phyloP scores from a whole-genome alignment of 805 yeast genomes.

The Deakozyma indianensis region DNA sequence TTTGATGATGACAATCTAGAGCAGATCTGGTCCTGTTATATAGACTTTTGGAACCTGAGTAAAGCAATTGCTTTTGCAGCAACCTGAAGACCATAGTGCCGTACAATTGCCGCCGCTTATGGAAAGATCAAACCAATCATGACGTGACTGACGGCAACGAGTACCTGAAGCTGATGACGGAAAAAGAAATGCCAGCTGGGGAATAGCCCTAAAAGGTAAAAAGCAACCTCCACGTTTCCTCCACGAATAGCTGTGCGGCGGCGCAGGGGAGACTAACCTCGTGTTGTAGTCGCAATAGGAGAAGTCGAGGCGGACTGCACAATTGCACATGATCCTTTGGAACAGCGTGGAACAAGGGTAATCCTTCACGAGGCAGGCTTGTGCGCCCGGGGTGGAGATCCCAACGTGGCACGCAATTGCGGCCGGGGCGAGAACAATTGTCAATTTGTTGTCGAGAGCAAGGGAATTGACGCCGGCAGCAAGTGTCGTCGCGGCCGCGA shows the following conservation, averaged over 20 bases:
- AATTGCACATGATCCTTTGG: neutral
- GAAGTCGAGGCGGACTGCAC: neutral
- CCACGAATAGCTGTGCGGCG: neutral
- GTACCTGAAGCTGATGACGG: neutral
- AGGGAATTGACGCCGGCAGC: too few species aligned
- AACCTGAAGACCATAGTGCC: neutral
- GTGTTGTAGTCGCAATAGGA: neutral
- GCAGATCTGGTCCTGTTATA: neutral
- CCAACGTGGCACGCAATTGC: too few species aligned
- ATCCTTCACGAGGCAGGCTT: too few species aligned
- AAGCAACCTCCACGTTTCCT: neutral
- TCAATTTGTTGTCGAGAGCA: too few species aligned
- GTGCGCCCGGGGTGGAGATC: too few species aligned
- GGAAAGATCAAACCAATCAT: constrained; percentile 1
- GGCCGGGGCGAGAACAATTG: too few species aligned
- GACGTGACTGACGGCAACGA: neutral
- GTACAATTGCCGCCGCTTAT: too few species aligned
- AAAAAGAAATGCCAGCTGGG: neutral
- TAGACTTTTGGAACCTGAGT: neutral
- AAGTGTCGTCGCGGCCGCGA: too few species aligned
- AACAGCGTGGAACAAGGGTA: neutral
- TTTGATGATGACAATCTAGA: neutral
- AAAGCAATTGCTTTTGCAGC: neutral
- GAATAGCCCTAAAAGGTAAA: neutral
- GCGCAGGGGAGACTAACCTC: neutral